Evolutionary conservation across 495 filamentous ascomycete species (phyloP).

Genomic region (Articulospora tetracladia): DNA sequence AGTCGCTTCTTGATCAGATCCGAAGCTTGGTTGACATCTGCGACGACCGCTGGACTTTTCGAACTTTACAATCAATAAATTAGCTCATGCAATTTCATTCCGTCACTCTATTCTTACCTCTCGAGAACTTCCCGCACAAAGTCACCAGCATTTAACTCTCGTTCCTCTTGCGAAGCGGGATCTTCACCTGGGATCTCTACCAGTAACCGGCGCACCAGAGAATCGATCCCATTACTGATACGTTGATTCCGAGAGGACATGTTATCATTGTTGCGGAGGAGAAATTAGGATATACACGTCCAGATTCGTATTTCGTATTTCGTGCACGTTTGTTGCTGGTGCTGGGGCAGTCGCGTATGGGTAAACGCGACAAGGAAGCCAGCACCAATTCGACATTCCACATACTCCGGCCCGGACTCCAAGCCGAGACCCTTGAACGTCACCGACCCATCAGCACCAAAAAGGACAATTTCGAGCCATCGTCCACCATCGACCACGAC

Average conservation of each 20-base stretch:
- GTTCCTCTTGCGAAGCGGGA: slow-evolving; percentile 44
- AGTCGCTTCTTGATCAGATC: slow-evolving; percentile 89
- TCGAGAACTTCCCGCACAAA: slow-evolving; percentile 46
- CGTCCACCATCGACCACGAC: slow-evolving; percentile 19
- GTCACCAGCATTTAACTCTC: slow-evolving; percentile 47
- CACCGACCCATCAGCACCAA: slow-evolving; percentile 1
- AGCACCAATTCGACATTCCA: background rate
- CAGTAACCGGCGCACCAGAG: slow-evolving; percentile 50
- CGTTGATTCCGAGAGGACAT: slow-evolving; percentile 42
- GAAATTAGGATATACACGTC: background rate
- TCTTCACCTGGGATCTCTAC: slow-evolving; percentile 44
- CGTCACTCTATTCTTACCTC: slow-evolving; percentile 29
- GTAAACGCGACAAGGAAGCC: slow-evolving; percentile 6
- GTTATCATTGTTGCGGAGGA: slow-evolving; percentile 31
- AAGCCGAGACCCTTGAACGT: slow-evolving; percentile 10
- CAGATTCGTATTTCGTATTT: background rate
- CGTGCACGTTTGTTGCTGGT: background rate
- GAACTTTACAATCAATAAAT: slow-evolving; percentile 11
- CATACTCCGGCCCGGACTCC: background rate
- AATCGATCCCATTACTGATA: slow-evolving; percentile 50
- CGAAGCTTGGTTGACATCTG: slow-evolving; percentile 74
- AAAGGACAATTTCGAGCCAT: slow-evolving; percentile 14
- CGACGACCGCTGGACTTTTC: slow-evolving; percentile 30
- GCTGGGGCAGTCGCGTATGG: background rate
- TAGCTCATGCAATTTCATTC: background rate